Conservation (phyloP, 1,284 basidiomycete species). For the Cutaneotrichosporon cutaneum region DNA sequence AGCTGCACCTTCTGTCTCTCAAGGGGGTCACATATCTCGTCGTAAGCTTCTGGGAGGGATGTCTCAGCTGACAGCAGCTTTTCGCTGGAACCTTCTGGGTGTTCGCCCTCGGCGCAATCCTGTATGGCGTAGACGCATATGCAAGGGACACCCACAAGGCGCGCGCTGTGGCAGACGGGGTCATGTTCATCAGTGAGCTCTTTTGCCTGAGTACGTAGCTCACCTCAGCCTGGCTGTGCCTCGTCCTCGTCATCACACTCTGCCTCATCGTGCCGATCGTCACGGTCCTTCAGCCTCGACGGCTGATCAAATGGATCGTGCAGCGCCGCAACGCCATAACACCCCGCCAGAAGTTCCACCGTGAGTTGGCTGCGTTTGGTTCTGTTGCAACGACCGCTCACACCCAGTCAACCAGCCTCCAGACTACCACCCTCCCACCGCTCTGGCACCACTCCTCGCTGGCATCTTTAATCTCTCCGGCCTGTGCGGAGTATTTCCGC, state of each 20-base stretch:
- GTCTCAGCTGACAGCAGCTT: slow-evolving; percentile 36
- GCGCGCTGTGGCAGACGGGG: slow-evolving; percentile 63
- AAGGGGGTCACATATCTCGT: slow-evolving; percentile 68
- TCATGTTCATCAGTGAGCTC: slow-evolving; percentile 67
- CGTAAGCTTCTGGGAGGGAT: slow-evolving; percentile 27
- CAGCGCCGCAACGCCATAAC: slow-evolving; percentile 64
- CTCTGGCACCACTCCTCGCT: slow-evolving; percentile 64
- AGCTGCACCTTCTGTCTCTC: slow-evolving; percentile 62
- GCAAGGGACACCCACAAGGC: slow-evolving; percentile 54
- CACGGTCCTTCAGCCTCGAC: slow-evolving; percentile 66
- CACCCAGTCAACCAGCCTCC: slow-evolving; percentile 66
- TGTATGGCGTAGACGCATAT: slow-evolving; percentile 66
- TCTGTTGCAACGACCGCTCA: background rate
- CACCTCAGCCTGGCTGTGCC: slow-evolving; percentile 50
- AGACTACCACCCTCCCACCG: slow-evolving; percentile 66
- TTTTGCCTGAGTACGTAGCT: background rate
- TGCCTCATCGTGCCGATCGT: slow-evolving; percentile 69
- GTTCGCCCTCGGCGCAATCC: slow-evolving; percentile 63
- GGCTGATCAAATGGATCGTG: slow-evolving; percentile 60
- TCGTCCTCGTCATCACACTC: slow-evolving; percentile 65
- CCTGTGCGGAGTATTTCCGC: slow-evolving; percentile 71
- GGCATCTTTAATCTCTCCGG: slow-evolving; percentile 66
- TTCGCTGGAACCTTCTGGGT: slow-evolving; percentile 62
- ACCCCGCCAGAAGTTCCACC: slow-evolving; percentile 72
- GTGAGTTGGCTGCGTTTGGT: slow-evolving; percentile 54